Base-by-base conservation (phyloP, 2,329 filamentous ascomycete genomes). In the Arachnomyces sp. region DNA sequence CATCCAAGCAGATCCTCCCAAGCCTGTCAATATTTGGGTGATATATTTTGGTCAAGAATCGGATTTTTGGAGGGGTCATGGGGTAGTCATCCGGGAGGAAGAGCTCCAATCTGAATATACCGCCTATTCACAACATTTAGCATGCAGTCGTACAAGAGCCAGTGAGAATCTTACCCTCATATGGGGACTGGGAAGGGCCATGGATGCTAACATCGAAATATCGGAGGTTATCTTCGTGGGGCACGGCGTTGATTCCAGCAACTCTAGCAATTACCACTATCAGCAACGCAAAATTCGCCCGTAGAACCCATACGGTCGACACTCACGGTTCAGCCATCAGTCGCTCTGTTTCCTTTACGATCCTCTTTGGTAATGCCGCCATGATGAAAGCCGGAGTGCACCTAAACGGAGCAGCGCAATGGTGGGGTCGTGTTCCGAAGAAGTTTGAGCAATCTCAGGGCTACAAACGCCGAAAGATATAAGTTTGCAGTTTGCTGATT, bases 191-290 rank as follows among this genome's bases (percentile, higher is more conserved):
- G 30, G 82, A 79, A 15, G 90, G 90, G 4, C 90, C 90, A 59
- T 95, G 82, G 59, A 98, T 95, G 56, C 85, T 87, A 52, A 98
- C 93, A 63, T 98, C 93, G 57, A 98, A 98, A 67, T 98, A 98
- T 53, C 92, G 79, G 43, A 96, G 77, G 67, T 98, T 98, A 56
- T 98, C 92, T 56, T 95, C 88, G 63, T 96, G 92, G 36, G 93
- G 93, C 38, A 93, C 74, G 36, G 92, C 92, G 57, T 86, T 94
- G 68, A 98, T 98, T 46, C 92, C 92, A 20, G 90, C 88, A 25
- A 98, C 92, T 49, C 89, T 95, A 57, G 44, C 20, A 9, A 25
- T 25, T 25, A 25, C 20, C 20, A 5, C 9, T 5, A 25, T 25
- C 9, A 25, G 20, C 20, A 25, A 25, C 20, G 20, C 34, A 36